These are phyloP conservation scores for Akanthomyces lecanii DNA, from an alignment of 2,329 filamentous ascomycete genomes.

Conservation along the genomic window DNA sequence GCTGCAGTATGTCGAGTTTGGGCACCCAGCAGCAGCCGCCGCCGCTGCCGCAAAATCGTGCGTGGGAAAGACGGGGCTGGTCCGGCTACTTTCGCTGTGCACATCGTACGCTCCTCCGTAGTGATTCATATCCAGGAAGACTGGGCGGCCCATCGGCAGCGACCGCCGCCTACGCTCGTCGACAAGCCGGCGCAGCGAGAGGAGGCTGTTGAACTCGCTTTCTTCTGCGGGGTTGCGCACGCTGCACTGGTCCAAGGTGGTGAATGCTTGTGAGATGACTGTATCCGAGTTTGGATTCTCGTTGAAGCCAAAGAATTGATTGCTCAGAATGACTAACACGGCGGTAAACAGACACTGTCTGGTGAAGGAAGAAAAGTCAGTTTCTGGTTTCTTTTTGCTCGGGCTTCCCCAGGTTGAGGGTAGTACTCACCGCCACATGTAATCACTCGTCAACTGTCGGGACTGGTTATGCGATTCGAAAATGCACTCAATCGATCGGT, in stretches of 20 bases:
- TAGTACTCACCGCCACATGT: conserved; percentile 9
- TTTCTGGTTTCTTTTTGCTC: too few species aligned
- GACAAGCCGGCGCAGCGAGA: not conserved
- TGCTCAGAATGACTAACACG: conserved; percentile 50
- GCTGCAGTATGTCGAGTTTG: not conserved
- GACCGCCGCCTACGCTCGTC: not conserved
- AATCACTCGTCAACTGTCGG: not conserved
- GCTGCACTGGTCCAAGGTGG: not conserved
- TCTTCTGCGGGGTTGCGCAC: not conserved
- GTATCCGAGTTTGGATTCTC: conserved; percentile 37
- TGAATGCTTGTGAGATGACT: conserved; percentile 33
- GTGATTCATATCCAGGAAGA: not conserved
- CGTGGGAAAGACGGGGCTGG: not conserved
- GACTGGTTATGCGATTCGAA: not conserved
- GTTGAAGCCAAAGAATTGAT: conserved; percentile 51
- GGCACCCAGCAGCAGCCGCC: not conserved
- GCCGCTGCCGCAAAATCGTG: not conserved
- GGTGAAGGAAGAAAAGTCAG: too few species aligned
- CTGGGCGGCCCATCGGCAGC: not conserved
- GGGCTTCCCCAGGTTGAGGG: too few species aligned
- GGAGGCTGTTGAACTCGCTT: conserved; percentile 1
- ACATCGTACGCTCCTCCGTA: not conserved
- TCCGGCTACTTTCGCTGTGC: not conserved
- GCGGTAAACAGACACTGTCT: conserved; percentile 54
- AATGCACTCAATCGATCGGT: not conserved